Evolutionary conservation across 768 basidiomycete species (phyloP).

Genomic region (Auricularia auricula-judae): DNA sequence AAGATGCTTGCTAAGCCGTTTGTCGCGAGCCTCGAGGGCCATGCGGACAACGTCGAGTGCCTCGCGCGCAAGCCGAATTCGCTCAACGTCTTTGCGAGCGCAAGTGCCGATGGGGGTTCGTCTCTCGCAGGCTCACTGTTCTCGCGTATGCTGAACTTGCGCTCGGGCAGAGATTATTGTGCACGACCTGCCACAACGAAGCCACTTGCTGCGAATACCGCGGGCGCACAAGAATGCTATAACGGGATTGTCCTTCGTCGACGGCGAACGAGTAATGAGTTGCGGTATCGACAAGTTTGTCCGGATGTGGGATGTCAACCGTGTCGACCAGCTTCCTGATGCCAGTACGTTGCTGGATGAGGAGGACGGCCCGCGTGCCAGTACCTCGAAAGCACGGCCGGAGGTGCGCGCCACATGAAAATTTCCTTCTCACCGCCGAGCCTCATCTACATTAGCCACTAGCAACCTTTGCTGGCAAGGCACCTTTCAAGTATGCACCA

Average conservation of each 20-base stretch:
- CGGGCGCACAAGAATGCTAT: conserved; percentile 79
- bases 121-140: conserved; percentile 8
- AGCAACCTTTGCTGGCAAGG: conserved; percentile 73
- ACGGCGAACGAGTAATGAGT: conserved; percentile 50
- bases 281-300: conserved; percentile 77
- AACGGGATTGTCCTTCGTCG: conserved; percentile 68
- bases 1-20: conserved; percentile 98
- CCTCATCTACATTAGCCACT: conserved; percentile 33
- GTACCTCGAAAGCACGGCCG: conserved; percentile 20
- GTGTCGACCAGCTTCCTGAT: not conserved
- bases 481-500: conserved; percentile 68
- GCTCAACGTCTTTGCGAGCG: conserved; percentile 74
- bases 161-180: conserved; percentile 59
- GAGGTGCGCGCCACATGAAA: conserved; percentile 20
- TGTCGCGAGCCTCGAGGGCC: conserved; percentile 80
- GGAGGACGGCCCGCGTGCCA: conserved; percentile 17
- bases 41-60: conserved; percentile 88
- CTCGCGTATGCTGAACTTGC: not conserved
- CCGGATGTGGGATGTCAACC: conserved; percentile 58
- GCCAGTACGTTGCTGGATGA: conserved; percentile 17
- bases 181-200: conserved; percentile 61
- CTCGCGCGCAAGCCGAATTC: conserved; percentile 63
- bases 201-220: conserved; percentile 43
- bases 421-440: conserved; percentile 8
- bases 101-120: conserved; percentile 92